Conservation (phyloP, 2,329 filamentous ascomycete genomes). For the Trichoderma sp. region DNA sequence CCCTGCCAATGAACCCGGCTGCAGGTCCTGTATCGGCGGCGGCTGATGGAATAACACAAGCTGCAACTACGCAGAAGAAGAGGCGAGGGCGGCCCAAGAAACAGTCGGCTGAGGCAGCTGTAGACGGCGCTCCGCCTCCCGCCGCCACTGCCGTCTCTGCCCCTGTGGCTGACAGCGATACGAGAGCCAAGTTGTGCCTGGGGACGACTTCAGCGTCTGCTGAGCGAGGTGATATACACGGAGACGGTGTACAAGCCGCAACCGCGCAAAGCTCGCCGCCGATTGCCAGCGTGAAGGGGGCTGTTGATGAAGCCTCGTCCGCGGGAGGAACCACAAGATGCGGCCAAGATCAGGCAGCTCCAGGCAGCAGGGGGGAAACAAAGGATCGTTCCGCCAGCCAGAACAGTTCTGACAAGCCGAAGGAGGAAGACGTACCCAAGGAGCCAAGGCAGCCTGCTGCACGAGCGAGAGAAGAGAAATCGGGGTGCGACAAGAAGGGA, state of each 20-base stretch:
- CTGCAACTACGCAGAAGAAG: slow-evolving; percentile 36
- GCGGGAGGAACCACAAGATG: neutral
- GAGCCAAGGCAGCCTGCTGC: slow-evolving; percentile 11
- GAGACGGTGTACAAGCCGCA: neutral
- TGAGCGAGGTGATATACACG: neutral
- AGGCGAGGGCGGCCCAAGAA: slow-evolving; percentile 51
- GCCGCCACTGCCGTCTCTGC: neutral
- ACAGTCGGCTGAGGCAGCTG: slow-evolving; percentile 9
- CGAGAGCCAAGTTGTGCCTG: neutral
- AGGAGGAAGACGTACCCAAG: slow-evolving; percentile 15
- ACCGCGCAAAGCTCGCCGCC: neutral
- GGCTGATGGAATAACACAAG: slow-evolving; percentile 10
- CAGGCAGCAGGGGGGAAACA: neutral
- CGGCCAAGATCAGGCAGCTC: neutral
- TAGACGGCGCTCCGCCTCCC: slow-evolving; percentile 31
- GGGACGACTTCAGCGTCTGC: neutral
- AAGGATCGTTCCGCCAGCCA: neutral
- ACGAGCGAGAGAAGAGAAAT: slow-evolving; percentile 22
- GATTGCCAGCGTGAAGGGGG: neutral
- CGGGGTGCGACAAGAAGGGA: slow-evolving; percentile 26
- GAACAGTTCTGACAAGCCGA: neutral
- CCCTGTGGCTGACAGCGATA: neutral
- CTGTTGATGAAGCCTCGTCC: neutral
- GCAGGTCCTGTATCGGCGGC: neutral
- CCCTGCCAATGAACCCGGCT: slow-evolving; percentile 23